phyloP scores from a whole-genome alignment of 1,284 basidiomycete genomes.

The Mycena sp. region DNA sequence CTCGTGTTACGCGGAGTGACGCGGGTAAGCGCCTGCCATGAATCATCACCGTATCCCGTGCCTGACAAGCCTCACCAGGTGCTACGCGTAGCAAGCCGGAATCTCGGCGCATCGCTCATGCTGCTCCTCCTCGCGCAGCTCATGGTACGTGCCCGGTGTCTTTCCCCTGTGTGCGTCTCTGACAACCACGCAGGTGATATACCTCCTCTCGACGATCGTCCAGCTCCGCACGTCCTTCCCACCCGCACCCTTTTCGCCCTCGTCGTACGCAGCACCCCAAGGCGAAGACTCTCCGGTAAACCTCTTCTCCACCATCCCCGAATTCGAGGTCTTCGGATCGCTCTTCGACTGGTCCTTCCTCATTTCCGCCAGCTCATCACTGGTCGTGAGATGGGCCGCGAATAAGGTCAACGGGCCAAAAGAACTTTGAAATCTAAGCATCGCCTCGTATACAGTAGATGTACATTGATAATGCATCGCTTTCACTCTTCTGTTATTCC shows the following conservation, averaged over 20 bases:
- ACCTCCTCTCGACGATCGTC: conserved; percentile 79
- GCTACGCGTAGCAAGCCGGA: conserved; percentile 71
- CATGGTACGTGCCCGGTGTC: conserved; percentile 79
- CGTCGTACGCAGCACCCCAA: too few species aligned
- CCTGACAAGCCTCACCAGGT: conserved; percentile 48
- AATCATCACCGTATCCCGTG: conserved; percentile 14
- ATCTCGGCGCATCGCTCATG: conserved; percentile 75
- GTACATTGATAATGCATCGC: conserved; percentile 18
- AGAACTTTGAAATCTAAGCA: conserved; percentile 10
- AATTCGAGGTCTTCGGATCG: conserved; percentile 75
- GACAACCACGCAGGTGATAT: conserved; percentile 79
- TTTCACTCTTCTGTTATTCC: conserved; percentile 7
- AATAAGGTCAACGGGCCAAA: conserved; percentile 7
- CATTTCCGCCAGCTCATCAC: conserved; percentile 58
- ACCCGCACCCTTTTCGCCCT: conserved; percentile 36
- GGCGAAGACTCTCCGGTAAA: conserved; percentile 49
- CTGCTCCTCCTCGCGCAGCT: conserved; percentile 78
- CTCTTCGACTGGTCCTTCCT: conserved; percentile 80
- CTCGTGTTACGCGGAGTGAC: conserved; percentile 73
- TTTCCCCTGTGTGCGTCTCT: too few species aligned
- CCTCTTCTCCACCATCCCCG: conserved; percentile 77
- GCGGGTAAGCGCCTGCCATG: conserved; percentile 52
- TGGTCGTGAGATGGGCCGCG: conserved; percentile 59
- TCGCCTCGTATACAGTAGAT: conserved; percentile 18
- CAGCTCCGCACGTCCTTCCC: conserved; percentile 82